Evolutionary conservation across 768 basidiomycete genomes (phyloP).

Genomic region (Lepiota venenata): DNA sequence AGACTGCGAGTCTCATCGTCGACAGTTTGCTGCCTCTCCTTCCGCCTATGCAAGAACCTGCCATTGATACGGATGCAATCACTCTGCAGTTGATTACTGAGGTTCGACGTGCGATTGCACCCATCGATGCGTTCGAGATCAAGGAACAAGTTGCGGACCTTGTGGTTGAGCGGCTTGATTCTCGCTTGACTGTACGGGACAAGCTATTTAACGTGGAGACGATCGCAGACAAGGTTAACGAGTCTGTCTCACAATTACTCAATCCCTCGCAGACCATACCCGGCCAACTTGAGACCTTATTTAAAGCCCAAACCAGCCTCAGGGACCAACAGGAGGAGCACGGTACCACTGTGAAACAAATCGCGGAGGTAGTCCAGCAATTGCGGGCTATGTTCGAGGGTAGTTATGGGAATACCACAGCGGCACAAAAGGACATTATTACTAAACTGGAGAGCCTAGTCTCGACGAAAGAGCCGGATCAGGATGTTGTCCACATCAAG

Average conservation of each 20-base stretch:
- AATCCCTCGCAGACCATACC: constrained; percentile 10
- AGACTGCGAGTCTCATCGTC: constrained; percentile 81
- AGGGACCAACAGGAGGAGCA: constrained; percentile 1
- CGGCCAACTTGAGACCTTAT: neutral
- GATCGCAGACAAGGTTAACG: constrained; percentile 51
- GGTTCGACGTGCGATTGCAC: constrained; percentile 66
- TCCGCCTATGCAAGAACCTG: constrained; percentile 36
- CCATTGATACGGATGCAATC: constrained; percentile 53
- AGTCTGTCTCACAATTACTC: constrained; percentile 40
- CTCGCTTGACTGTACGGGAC: constrained; percentile 76
- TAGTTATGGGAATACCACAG: neutral
- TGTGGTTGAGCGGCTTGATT: constrained; percentile 82
- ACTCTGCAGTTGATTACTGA: constrained; percentile 61
- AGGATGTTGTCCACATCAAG: constrained; percentile 42
- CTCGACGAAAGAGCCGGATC: constrained; percentile 38
- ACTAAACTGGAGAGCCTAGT: constrained; percentile 37
- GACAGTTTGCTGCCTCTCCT: constrained; percentile 67
- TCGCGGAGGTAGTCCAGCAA: constrained; percentile 3
- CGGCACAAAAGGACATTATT: constrained; percentile 20
- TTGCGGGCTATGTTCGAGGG: neutral
- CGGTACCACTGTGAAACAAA: constrained; percentile 1
- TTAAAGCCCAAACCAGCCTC: neutral
- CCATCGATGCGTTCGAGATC: constrained; percentile 81
- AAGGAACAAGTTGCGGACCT: constrained; percentile 89
- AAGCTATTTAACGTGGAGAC: constrained; percentile 62